Percentiles rank a stretch among this genome's conserved stretches.
Conservation (phyloP, 202 grass and related monocot species). For the Panicum virgatum region DNA sequence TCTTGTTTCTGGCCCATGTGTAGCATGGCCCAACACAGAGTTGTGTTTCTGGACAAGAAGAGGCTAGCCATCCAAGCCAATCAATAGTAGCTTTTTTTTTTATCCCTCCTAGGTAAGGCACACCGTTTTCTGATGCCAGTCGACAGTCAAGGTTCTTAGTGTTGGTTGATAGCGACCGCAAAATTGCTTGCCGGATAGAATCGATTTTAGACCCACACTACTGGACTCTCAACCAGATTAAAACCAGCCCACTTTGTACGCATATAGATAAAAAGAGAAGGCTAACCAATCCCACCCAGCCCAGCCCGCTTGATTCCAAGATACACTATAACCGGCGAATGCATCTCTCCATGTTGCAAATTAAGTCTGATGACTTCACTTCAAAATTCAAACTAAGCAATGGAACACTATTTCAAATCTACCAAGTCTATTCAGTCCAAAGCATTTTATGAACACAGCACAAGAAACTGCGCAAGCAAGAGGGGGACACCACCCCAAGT, state of each 20-base stretch:
- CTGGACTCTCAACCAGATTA: too few relatives aligned
- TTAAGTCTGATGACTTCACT: background rate
- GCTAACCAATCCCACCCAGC: background rate
- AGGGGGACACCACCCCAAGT: background rate
- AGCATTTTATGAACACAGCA: background rate
- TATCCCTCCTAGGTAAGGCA: too few relatives aligned
- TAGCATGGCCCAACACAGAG: background rate
- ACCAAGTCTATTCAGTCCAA: background rate
- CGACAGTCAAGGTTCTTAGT: background rate
- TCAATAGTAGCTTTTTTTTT: background rate
- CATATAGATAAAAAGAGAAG: background rate
- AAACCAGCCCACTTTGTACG: too few relatives aligned
- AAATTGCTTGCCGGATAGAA: background rate
- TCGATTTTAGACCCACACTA: too few relatives aligned
- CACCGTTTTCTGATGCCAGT: background rate
- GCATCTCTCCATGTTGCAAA: background rate
- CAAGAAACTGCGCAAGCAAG: background rate
- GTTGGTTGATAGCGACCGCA: background rate
- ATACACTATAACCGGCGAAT: background rate
- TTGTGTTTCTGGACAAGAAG: background rate
- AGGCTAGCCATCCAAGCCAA: too few relatives aligned
- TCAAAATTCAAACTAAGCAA: background rate
- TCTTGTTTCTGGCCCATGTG: background rate
- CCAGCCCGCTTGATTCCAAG: background rate
- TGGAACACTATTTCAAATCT: background rate